Evolutionary conservation across 2,329 filamentous ascomycete genomes (phyloP).

Genomic region (Drechslerella stenobrocha): DNA sequence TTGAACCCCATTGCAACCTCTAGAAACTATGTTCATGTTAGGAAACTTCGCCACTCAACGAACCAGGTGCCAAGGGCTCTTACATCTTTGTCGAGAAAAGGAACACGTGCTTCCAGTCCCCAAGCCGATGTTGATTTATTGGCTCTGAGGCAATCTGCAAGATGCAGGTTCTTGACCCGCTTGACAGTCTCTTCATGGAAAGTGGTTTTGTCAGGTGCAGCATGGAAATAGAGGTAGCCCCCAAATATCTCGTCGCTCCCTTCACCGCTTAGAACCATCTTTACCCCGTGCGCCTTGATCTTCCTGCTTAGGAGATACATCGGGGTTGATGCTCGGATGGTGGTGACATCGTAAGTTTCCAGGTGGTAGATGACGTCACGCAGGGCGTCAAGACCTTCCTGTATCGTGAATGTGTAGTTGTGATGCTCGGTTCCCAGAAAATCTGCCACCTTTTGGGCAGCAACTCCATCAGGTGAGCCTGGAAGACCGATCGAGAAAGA

Average conservation of each 20-base stretch:
- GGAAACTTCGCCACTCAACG: conserved; percentile 21
- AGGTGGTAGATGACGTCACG: conserved; percentile 98
- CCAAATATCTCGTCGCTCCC: conserved; percentile 98
- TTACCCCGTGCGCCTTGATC: conserved; percentile 99
- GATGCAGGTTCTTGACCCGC: conserved; percentile 92
- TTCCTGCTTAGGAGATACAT: conserved; percentile 98
- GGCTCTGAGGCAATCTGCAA: conserved; percentile 93
- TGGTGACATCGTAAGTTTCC: conserved; percentile 97
- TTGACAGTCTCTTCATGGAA: conserved; percentile 95
- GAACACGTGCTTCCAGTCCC: conserved; percentile 96
- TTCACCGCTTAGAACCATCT: conserved; percentile 98
- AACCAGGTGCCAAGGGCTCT: background rate
- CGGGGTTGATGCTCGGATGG: conserved; percentile 94
- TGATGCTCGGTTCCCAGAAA: conserved; percentile 98
- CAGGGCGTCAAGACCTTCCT: conserved; percentile 94
- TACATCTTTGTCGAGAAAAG: conserved; percentile 86
- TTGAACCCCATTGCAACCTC: conserved; percentile 92
- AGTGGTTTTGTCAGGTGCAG: conserved; percentile 83
- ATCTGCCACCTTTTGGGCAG: conserved; percentile 88
- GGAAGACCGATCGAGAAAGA: conserved; percentile 98
- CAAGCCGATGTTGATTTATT: conserved; percentile 99
- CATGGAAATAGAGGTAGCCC: conserved; percentile 98
- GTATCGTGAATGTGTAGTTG: conserved; percentile 95
- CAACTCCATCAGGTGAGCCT: conserved; percentile 86
- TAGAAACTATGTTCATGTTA: conserved; percentile 68